Evolutionary conservation across 139 green algal genomes (phyloP), one percentile per base, ranked within the genome.

Genomic region (Micractinium conductrix): DNA sequence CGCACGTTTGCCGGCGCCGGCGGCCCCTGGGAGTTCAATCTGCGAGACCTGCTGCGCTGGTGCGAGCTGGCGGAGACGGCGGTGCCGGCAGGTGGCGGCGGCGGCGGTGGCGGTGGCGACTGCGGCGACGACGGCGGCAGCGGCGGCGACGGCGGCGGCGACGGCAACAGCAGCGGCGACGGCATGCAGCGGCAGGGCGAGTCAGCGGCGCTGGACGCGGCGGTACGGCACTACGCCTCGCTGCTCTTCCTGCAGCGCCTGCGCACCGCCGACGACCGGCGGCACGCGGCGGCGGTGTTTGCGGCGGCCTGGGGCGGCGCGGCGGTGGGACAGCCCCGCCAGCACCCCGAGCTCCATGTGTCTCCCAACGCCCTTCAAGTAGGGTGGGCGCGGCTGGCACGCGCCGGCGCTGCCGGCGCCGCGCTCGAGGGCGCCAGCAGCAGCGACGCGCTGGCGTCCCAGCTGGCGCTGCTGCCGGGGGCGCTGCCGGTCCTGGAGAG

Each of bases 21-120:
- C 2, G 95, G 95, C 4, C 97, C 97, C 17, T 99, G 96, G 95
- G 97, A 99, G 86, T 99, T 99, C 92, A 99, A 99, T 87, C 90
- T 99, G 82, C 93, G 97, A 0, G 97, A 99, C 85, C 87, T 99
- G 71, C 90, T 99, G 85, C 91, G 97, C 38, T 99, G 97, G 97
- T 99, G 96, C 50, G 87, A 98, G 30, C 90, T 99, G 55, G 84
- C 67, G 50, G 87, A 92, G 78, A 43, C 71, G 17, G 80, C 82
- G 1, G 87, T 90, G 74, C 78, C 84, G 28, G 38, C 30, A 0
- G n/a, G n/a, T n/a, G n/a, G n/a, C n/a, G n/a, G n/a, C n/a, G n/a
- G n/a, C n/a, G n/a, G n/a, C n/a, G n/a, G n/a, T n/a, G n/a, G n/a
- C n/a, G n/a, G n/a, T n/a, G n/a, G n/a, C n/a, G n/a, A n/a, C n/a